Conservation (phyloP, 2,329 filamentous ascomycete species). For the Venturiaceae sp. region DNA sequence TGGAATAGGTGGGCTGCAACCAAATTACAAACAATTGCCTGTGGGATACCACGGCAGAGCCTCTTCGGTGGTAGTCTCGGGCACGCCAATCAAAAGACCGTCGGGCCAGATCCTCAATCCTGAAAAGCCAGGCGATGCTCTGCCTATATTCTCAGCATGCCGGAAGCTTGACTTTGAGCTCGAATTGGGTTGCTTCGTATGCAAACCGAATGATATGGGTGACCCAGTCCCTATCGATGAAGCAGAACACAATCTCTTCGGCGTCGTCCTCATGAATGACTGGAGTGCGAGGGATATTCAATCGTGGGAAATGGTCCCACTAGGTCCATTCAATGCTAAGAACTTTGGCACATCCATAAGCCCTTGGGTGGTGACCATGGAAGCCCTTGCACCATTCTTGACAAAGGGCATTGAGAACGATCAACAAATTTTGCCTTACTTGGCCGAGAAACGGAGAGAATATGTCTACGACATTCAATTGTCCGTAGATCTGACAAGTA, state of each 20-base stretch:
- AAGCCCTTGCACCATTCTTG: slow-evolving; percentile 63
- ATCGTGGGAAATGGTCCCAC: slow-evolving; percentile 72
- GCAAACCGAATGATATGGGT: slow-evolving; percentile 54
- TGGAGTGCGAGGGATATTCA: slow-evolving; percentile 61
- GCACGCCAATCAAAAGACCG: slow-evolving; percentile 63
- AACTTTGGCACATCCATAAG: slow-evolving; percentile 75
- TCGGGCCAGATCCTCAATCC: slow-evolving; percentile 57
- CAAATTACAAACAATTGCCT: slow-evolving; percentile 73
- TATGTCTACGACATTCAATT: slow-evolving; percentile 61
- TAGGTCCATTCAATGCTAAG: slow-evolving; percentile 77
- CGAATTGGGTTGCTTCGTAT: slow-evolving; percentile 68
- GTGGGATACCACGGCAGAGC: slow-evolving; percentile 75
- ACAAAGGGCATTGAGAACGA: slow-evolving; percentile 45
- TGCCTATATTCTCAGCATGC: slow-evolving; percentile 53
- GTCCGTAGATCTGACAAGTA: slow-evolving; percentile 47
- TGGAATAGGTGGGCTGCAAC: slow-evolving; percentile 61
- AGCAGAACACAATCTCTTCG: slow-evolving; percentile 66
- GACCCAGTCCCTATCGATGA: slow-evolving; percentile 51
- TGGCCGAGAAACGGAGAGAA: slow-evolving; percentile 50
- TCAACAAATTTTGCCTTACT: slow-evolving; percentile 47
- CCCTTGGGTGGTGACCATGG: slow-evolving; percentile 68
- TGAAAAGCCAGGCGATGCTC: slow-evolving; percentile 52
- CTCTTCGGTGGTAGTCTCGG: slow-evolving; percentile 65
- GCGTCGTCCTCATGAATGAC: slow-evolving; percentile 75
- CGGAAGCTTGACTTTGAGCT: slow-evolving; percentile 69